Conservation (phyloP, 164 flowering plant genomes). For the Santalum album region DNA sequence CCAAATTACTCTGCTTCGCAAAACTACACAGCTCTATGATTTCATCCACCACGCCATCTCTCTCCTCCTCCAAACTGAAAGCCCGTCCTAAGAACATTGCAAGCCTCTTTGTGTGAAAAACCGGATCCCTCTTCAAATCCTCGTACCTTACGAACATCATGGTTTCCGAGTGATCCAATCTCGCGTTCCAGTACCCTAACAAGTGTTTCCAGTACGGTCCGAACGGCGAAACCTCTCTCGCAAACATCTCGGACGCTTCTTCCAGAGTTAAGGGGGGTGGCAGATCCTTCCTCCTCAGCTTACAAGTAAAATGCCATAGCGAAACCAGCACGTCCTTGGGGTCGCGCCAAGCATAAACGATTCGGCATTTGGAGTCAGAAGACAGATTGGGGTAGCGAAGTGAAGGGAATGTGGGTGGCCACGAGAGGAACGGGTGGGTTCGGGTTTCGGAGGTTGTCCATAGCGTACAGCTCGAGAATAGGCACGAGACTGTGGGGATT, state of each 20-base stretch:
- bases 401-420: conserved; percentile 14
- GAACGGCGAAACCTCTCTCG: neutral
- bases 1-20: too few species aligned
- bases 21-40: too few species aligned
- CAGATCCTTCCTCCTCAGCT: neutral
- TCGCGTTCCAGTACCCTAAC: neutral
- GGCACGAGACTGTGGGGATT: conserved; percentile 17
- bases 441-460: neutral
- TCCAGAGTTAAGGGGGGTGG: conserved; percentile 2
- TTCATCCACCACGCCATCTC: too few species aligned
- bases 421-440: neutral
- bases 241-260: conserved; percentile 13
- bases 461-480: conserved; percentile 4
- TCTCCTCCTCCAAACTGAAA: too few species aligned
- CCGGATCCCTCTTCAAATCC: conserved; percentile 9
- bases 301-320: conserved; percentile 10
- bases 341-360: conserved; percentile 12
- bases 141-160: conserved; percentile 3
- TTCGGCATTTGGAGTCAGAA: neutral
- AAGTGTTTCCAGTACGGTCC: conserved; percentile 22
- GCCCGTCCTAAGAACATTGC: too few species aligned
- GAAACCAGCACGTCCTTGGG: conserved; percentile 21
- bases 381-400: conserved; percentile 9
- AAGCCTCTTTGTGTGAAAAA: conserved; percentile 3
- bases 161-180: conserved; percentile 10